Evolutionary conservation across 306 rosid genomes (phyloP).

Genomic region (Chamaecrista fasciculata): DNA sequence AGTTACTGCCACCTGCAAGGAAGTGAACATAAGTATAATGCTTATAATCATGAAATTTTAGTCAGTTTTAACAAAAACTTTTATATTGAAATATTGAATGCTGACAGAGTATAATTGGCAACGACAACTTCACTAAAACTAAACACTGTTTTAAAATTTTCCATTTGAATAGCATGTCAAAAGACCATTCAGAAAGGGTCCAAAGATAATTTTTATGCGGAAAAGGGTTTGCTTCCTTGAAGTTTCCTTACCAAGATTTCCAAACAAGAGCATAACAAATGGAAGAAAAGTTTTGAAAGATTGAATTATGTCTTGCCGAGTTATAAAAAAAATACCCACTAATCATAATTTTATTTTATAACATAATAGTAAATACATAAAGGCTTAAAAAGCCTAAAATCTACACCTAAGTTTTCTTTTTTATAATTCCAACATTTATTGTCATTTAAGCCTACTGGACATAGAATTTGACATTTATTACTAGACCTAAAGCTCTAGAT

Average conservation of each 20-base stretch:
- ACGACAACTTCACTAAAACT: neutral
- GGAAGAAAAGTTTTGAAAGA: neutral
- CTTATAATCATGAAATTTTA: neutral
- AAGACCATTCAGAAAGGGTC: neutral
- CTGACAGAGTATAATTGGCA: neutral
- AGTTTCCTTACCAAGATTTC: neutral
- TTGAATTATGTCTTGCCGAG: neutral
- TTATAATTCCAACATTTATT: neutral
- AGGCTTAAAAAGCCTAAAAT: no score
- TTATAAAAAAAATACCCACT: neutral
- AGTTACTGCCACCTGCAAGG: slow-evolving; percentile 76
- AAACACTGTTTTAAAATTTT: neutral
- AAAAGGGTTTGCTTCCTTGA: neutral
- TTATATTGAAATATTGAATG: neutral
- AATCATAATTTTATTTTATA: neutral
- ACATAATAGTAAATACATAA: neutral
- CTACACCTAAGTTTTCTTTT: neutral
- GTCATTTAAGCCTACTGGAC: neutral
- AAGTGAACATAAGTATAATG: neutral
- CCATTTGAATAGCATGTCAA: neutral
- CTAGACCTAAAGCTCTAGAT: neutral
- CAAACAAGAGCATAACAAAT: neutral
- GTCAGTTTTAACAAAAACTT: neutral
- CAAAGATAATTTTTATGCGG: neutral
- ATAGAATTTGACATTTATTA: neutral